These are phyloP conservation scores for Fusarium nodosum DNA, from an alignment of 2,329 filamentous ascomycete species.

Conservation along the genomic window DNA sequence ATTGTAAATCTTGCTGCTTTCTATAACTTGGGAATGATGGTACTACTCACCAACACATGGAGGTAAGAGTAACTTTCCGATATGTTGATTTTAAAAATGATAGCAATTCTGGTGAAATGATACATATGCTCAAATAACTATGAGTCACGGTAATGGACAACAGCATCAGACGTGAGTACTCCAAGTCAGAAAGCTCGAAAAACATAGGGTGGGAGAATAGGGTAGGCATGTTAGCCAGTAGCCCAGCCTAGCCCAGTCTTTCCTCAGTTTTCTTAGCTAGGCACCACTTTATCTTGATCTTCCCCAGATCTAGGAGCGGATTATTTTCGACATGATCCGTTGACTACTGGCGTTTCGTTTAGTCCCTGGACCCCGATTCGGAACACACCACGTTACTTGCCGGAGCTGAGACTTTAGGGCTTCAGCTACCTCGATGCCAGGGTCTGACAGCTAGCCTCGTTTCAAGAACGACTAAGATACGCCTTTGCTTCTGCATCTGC, in stretches of 20 bases:
- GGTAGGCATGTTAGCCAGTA: not conserved
- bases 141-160: not conserved
- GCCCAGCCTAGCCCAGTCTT: too few relatives aligned
- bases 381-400: constrained; percentile 11
- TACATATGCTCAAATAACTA: not conserved
- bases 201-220: not conserved
- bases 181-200: not conserved
- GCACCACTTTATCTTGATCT: constrained; percentile 22
- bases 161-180: not conserved
- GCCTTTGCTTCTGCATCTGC: not conserved
- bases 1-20: too few relatives aligned
- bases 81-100: too few relatives aligned
- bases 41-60: too few relatives aligned
- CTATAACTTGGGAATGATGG: too few relatives aligned
- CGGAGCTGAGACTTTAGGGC: constrained; percentile 25
- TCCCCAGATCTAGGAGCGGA: constrained; percentile 9
- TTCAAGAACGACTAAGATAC: constrained; percentile 5
- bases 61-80: not conserved
- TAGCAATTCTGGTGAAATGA: not conserved
- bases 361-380: constrained; percentile 6
- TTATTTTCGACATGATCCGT: constrained; percentile 24
- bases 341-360: constrained; percentile 14
- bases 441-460: constrained; percentile 19
- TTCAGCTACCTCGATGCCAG: constrained; percentile 13
- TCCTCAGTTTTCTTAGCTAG: not conserved